Evolutionary conservation across 2,329 filamentous ascomycete species (phyloP).

Genomic region (Fusarium begoniae): DNA sequence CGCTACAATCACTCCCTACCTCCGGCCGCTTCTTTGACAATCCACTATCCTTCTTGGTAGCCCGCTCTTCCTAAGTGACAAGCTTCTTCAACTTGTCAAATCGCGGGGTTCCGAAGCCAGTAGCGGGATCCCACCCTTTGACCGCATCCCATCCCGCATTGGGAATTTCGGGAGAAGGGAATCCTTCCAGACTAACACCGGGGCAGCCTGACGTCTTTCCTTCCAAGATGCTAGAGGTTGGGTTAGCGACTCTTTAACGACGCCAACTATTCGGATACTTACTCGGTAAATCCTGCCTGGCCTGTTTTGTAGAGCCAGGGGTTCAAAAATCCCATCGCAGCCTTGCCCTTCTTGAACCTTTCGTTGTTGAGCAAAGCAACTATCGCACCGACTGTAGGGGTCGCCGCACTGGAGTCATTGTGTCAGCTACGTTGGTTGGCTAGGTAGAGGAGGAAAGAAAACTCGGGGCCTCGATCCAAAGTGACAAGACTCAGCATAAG

Average conservation of each 20-base stretch:
- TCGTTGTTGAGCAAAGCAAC: conserved; percentile 72
- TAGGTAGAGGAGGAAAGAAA: not conserved
- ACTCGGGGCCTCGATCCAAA: not conserved
- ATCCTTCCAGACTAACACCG: conserved; percentile 40
- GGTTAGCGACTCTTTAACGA: not conserved
- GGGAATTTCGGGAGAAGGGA: conserved; percentile 40
- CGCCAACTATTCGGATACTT: conserved; percentile 9
- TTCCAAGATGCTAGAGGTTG: conserved; percentile 45
- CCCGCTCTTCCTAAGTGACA: conserved; percentile 14
- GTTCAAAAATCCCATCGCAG: conserved; percentile 67
- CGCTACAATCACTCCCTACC: not conserved
- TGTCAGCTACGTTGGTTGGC: not conserved
- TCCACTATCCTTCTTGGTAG: not conserved
- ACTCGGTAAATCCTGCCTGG: conserved; percentile 48
- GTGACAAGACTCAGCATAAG: not conserved
- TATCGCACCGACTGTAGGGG: conserved; percentile 70
- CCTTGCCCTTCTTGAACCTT: conserved; percentile 62
- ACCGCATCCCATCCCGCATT: conserved; percentile 44
- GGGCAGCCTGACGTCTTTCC: conserved; percentile 47
- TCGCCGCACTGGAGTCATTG: conserved; percentile 57
- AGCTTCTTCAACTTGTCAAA: conserved; percentile 48
- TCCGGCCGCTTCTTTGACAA: not conserved
- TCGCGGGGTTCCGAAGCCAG: conserved; percentile 57
- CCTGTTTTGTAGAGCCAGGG: conserved; percentile 64
- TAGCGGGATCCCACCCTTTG: conserved; percentile 51